A percentile compares a stretch with the other conserved stretches of the same genome.
Evolutionary conservation across 2,329 filamentous ascomycete species (phyloP).

Genomic region (Blastomyces emzantsi): DNA sequence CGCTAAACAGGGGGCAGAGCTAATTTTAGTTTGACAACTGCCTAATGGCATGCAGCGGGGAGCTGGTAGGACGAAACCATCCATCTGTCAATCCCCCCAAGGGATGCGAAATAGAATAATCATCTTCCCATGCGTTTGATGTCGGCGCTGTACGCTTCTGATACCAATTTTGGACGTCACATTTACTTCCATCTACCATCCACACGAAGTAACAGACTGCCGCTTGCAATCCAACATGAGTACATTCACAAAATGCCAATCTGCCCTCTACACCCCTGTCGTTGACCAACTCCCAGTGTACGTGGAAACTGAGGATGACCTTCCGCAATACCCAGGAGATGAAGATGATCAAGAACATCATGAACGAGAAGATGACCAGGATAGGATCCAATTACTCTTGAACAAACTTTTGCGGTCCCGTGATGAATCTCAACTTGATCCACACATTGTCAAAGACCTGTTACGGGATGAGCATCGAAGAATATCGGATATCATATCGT

Average conservation of each 20-base stretch:
- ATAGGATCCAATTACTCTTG: neutral
- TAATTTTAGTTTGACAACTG: neutral
- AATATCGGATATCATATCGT: neutral
- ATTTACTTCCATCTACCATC: neutral
- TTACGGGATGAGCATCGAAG: neutral
- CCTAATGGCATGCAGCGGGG: neutral
- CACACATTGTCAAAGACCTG: neutral
- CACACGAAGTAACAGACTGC: neutral
- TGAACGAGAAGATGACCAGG: neutral
- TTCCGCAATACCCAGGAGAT: neutral
- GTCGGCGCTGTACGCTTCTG: neutral
- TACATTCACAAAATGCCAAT: neutral
- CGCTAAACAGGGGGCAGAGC: neutral
- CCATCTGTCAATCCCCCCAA: neutral
- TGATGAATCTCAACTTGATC: conserved; percentile 3
- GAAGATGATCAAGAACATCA: neutral
- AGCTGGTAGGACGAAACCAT: neutral
- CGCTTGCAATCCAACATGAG: conserved; percentile 1
- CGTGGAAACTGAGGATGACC: neutral
- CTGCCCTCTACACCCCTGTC: neutral
- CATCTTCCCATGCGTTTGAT: neutral
- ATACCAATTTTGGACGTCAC: neutral
- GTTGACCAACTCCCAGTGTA: conserved; percentile 1
- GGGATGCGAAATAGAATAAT: neutral
- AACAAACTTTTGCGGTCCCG: neutral